Conservation (phyloP, 108 stramenopile species). For the Skeletonema marinoi region DNA sequence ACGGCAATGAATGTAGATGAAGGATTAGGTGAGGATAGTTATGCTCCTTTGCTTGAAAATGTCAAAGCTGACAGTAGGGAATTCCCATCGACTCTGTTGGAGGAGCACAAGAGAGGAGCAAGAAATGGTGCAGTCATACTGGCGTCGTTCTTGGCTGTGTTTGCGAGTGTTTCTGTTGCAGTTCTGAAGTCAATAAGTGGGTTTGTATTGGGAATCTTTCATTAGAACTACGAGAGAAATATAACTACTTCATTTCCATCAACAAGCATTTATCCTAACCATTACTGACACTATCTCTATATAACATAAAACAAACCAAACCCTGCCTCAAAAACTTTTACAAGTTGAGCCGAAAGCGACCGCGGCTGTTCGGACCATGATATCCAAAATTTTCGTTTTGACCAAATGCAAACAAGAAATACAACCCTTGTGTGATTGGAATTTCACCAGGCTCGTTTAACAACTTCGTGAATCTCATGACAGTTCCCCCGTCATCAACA, state of each 20-base stretch:
- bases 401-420: conserved; percentile 57
- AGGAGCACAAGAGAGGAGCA: conserved; percentile 45
- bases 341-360: conserved; percentile 1
- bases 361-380: conserved; percentile 21
- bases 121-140: conserved; percentile 34
- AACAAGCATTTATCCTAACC: neutral
- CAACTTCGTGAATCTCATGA: conserved; percentile 67
- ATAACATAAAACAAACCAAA: conserved; percentile 1
- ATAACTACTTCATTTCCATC: neutral
- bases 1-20: conserved; percentile 61
- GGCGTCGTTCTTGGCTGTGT: conserved; percentile 29
- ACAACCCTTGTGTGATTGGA: conserved; percentile 47
- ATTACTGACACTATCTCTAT: neutral
- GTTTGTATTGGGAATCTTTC: conserved; percentile 2
- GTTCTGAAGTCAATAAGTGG: conserved; percentile 11
- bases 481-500: conserved; percentile 47
- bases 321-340: neutral
- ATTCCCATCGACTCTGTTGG: conserved; percentile 40
- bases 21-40: conserved; percentile 47
- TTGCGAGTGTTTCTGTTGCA: conserved; percentile 12
- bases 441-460: conserved; percentile 55
- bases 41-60: conserved; percentile 48
- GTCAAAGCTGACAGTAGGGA: conserved; percentile 50
- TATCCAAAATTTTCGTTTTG: conserved; percentile 32
- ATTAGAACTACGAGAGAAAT: neutral